These are phyloP conservation scores for Suillus subluteus DNA, from an alignment of 768 basidiomycete genomes.

Conservation along the genomic window DNA sequence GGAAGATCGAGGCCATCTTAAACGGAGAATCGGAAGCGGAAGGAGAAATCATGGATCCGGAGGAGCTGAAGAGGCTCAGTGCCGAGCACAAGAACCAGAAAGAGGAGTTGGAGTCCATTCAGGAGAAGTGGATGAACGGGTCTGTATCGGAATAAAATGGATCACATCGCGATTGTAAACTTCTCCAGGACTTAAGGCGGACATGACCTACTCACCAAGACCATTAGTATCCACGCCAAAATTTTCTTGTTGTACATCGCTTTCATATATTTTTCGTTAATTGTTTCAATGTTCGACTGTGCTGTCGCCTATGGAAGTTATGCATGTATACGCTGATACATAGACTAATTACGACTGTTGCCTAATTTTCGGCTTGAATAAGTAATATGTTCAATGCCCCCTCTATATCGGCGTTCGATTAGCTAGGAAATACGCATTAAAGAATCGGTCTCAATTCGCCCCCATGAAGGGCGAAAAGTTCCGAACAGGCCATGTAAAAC, in stretches of 20 bases:
- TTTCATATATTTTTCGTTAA: constrained; percentile 7
- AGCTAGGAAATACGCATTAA: constrained; percentile 13
- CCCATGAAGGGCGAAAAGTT: constrained; percentile 62
- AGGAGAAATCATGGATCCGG: constrained; percentile 53
- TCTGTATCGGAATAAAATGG: constrained; percentile 20
- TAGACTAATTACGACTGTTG: constrained; percentile 8
- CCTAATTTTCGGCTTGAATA: constrained; percentile 44
- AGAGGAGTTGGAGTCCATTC: constrained; percentile 59
- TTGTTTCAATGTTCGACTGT: not conserved
- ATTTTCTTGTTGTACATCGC: constrained; percentile 5
- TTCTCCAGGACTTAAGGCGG: not conserved
- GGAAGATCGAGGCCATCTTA: constrained; percentile 56
- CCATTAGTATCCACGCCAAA: constrained; percentile 5
- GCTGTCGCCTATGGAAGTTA: not conserved
- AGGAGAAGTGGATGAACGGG: constrained; percentile 38
- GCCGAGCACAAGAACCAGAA: constrained; percentile 48
- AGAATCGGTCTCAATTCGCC: constrained; percentile 48
- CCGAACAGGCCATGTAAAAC: constrained; percentile 74
- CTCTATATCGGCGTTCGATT: constrained; percentile 30
- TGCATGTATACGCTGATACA: constrained; percentile 14
- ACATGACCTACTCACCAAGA: constrained; percentile 2
- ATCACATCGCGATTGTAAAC: constrained; percentile 1
- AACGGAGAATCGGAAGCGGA: constrained; percentile 59
- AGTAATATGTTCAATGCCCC: constrained; percentile 61
- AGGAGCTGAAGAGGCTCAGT: constrained; percentile 52